Evolutionary conservation across 305 asterid genomes (phyloP).

Genomic region (Rubia occidens): DNA sequence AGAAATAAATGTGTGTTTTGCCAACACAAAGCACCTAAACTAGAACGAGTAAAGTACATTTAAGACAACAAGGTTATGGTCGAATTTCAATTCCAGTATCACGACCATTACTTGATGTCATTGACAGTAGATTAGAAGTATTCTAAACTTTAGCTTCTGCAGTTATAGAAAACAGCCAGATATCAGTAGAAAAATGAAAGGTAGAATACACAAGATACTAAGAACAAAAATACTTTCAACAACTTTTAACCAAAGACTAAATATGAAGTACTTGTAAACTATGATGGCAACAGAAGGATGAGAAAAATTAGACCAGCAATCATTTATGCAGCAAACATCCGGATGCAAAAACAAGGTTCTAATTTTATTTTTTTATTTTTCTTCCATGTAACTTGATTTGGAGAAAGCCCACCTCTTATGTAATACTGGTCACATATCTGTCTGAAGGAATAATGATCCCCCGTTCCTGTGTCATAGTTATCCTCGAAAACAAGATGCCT

Average conservation of each 20-base stretch:
- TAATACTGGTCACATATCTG: conserved; percentile 90
- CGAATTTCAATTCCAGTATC: not conserved
- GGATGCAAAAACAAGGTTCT: not conserved
- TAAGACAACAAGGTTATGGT: no score
- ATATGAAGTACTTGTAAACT: not conserved
- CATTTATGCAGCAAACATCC: not conserved
- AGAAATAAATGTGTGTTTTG: conserved; percentile 3
- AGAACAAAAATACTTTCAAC: not conserved
- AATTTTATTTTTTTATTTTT: not conserved
- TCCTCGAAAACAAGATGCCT: conserved; percentile 89
- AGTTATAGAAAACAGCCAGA: not conserved
- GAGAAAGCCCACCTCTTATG: conserved; percentile 45
- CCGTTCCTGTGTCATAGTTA: conserved; percentile 95
- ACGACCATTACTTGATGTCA: not conserved
- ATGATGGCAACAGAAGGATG: not conserved
- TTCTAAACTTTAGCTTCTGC: not conserved
- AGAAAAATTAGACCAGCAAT: no score
- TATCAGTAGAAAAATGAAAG: not conserved
- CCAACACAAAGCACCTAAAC: not conserved
- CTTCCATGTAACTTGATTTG: not conserved
- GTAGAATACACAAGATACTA: no score
- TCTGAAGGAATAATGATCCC: conserved; percentile 91
- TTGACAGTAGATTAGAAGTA: not conserved
- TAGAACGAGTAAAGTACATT: not conserved
- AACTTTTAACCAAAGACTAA: not conserved